These are phyloP conservation scores for Aspergillus fijiensis DNA, from an alignment of 2,329 filamentous ascomycete species.

Conservation along the genomic window DNA sequence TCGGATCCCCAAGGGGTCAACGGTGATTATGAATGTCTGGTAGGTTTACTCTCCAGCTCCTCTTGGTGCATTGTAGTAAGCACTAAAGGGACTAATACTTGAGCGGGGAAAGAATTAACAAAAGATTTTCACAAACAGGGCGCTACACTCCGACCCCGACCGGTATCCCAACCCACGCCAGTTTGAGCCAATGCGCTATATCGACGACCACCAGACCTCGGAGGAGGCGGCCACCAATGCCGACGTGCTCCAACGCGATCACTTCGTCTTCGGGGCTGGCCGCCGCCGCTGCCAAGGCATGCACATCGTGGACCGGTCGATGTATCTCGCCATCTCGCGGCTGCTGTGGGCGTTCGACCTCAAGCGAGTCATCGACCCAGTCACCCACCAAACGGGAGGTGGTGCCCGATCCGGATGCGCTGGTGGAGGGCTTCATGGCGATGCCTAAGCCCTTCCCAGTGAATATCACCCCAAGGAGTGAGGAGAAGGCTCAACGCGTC, in stretches of 20 bases:
- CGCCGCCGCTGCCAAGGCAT: conserved; percentile 48
- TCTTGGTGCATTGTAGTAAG: conserved; percentile 37
- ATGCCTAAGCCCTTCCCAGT: no score
- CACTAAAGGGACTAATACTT: conserved; percentile 33
- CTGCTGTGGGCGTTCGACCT: conserved; percentile 49
- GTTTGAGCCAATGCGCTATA: no score
- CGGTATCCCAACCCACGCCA: conserved; percentile 49
- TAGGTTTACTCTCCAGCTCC: conserved; percentile 38
- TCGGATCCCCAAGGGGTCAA: neutral
- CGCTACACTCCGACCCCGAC: conserved; percentile 39
- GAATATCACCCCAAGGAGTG: no score
- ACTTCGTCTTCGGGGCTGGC: conserved; percentile 54
- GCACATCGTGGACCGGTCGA: conserved; percentile 33
- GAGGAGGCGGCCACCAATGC: no score
- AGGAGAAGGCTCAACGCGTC: no score
- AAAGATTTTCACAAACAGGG: neutral
- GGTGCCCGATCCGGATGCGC: no score
- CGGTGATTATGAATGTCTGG: conserved; percentile 26
- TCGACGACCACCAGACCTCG: no score
- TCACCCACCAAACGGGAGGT: no score
- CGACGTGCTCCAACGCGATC: no score
- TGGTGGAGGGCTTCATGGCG: no score
- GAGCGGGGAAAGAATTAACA: conserved; percentile 9
- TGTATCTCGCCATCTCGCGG: conserved; percentile 57
- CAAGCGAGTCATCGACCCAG: neutral